Conservation (phyloP, 345 rosid species). For the Eucalyptus rudis region DNA sequence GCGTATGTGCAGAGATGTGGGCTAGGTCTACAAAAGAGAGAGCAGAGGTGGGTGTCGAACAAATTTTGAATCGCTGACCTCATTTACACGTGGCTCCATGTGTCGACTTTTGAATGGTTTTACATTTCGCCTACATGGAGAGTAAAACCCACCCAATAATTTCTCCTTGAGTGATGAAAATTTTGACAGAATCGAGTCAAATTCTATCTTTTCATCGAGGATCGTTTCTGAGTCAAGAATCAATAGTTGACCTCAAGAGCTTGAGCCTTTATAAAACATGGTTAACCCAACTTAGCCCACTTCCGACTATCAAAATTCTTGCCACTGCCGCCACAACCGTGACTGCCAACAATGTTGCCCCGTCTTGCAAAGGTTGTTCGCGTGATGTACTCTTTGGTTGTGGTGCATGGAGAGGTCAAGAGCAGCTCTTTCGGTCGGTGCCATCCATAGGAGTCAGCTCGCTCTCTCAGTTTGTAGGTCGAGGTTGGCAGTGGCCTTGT, state of each 20-base stretch:
- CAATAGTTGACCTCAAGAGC: not conserved
- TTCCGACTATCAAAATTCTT: too few relatives aligned
- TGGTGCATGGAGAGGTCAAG: not conserved
- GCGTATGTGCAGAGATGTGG: too few relatives aligned
- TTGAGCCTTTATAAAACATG: not conserved
- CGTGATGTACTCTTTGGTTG: not conserved
- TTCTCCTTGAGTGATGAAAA: not conserved
- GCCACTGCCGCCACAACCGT: not conserved
- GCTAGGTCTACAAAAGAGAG: too few relatives aligned
- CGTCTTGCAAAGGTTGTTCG: not conserved
- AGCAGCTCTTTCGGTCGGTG: not conserved
- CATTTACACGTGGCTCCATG: too few relatives aligned
- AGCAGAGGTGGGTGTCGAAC: too few relatives aligned
- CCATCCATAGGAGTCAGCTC: not conserved
- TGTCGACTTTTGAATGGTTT: too few relatives aligned
- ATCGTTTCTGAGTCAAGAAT: not conserved
- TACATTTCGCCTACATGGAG: too few relatives aligned
- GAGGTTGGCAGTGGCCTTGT: not conserved
- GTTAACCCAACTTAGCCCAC: not conserved
- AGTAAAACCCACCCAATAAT: too few relatives aligned
- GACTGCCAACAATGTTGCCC: not conserved
- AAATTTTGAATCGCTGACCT: too few relatives aligned
- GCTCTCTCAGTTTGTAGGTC: not conserved
- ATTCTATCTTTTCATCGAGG: not conserved
- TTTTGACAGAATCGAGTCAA: not conserved